Evolutionary conservation across 2,329 filamentous ascomycete genomes (phyloP).

Genomic region (Huntiella abstrusa): DNA sequence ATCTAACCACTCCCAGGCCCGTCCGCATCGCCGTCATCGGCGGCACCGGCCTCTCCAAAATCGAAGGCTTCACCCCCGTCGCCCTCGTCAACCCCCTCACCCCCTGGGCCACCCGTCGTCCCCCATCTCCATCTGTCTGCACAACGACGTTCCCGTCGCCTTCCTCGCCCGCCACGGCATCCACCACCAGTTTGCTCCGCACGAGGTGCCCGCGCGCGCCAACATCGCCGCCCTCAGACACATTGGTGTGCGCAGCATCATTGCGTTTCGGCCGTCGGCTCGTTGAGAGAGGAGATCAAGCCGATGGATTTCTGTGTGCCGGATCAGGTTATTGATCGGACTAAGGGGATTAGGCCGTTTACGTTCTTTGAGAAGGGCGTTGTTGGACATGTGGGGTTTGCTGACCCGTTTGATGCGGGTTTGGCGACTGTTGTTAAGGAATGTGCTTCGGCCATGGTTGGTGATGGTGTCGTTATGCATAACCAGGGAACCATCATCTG

Average conservation of each 20-base stretch:
- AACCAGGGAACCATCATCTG: slow-evolving; percentile 71
- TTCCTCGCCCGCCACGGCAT: slow-evolving; percentile 87
- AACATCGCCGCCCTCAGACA: slow-evolving; percentile 95
- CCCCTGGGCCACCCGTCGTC: slow-evolving; percentile 66
- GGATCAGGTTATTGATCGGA: slow-evolving; percentile 92
- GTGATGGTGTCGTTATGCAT: slow-evolving; percentile 71
- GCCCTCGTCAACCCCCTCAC: slow-evolving; percentile 60
- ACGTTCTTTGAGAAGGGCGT: slow-evolving; percentile 90
- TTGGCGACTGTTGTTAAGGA: slow-evolving; percentile 58
- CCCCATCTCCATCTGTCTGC: slow-evolving; percentile 72
- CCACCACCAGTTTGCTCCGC: slow-evolving; percentile 76
- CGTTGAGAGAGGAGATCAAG: slow-evolving; percentile 77
- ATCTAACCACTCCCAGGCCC: slow-evolving; percentile 24
- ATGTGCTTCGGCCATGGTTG: slow-evolving; percentile 58
- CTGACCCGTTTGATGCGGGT: slow-evolving; percentile 74
- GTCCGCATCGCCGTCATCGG: slow-evolving; percentile 80
- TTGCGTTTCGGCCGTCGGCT: slow-evolving; percentile 94
- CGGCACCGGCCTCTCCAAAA: slow-evolving; percentile 76
- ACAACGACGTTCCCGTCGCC: slow-evolving; percentile 64
- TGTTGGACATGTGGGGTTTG: slow-evolving; percentile 88
- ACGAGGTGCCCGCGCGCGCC: slow-evolving; percentile 85
- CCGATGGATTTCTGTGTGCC: slow-evolving; percentile 94
- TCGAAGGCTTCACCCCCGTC: slow-evolving; percentile 72
- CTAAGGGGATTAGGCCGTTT: slow-evolving; percentile 83
- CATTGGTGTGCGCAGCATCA: slow-evolving; percentile 74